Percentiles rank a stretch among this genome's conserved stretches.
Evolutionary conservation across 345 rosid species (phyloP).

Genomic region (Arabidopsis suecica): DNA sequence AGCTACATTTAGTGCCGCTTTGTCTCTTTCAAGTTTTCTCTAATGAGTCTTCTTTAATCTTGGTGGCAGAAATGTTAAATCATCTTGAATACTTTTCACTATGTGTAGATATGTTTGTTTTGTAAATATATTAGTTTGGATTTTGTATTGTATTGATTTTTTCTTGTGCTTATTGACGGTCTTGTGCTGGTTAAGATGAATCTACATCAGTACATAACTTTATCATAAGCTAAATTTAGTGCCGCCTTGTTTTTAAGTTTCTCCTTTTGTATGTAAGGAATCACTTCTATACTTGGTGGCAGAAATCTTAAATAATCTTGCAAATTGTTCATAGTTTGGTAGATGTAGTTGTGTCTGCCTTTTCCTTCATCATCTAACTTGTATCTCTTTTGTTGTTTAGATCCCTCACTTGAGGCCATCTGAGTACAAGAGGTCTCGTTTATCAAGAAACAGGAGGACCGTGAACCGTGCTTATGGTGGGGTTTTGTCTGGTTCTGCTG

Average conservation of each 20-base stretch:
- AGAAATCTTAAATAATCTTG: neutral
- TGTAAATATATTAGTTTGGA: neutral
- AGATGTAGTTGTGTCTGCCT: neutral
- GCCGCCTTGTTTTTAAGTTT: slow-evolving; percentile 29
- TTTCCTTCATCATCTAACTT: neutral
- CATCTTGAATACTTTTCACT: neutral
- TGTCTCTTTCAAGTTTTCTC: slow-evolving; percentile 17
- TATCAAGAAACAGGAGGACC: slow-evolving; percentile 76
- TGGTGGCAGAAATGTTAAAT: neutral
- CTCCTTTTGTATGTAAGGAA: slow-evolving; percentile 25
- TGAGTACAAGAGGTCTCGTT: slow-evolving; percentile 83
- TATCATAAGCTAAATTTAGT: slow-evolving; percentile 58
- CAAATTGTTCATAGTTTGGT: neutral
- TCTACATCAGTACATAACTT: slow-evolving; percentile 52
- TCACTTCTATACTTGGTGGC: slow-evolving; percentile 23
- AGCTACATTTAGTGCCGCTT: slow-evolving; percentile 53
- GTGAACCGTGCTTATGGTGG: slow-evolving; percentile 96
- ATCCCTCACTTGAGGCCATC: slow-evolving; percentile 92
- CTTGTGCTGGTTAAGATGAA: slow-evolving; percentile 53
- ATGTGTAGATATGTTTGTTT: neutral
- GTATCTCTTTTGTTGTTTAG: slow-evolving; percentile 39
- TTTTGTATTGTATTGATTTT: neutral
- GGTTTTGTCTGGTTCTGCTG: slow-evolving; percentile 81
- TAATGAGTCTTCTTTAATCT: neutral
- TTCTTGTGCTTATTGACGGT: slow-evolving; percentile 55